Evolutionary conservation across 108 stramenopile genomes (phyloP), one percentile per base, ranked within the genome.

Genomic region (Cylindrotheca fusiformis): DNA sequence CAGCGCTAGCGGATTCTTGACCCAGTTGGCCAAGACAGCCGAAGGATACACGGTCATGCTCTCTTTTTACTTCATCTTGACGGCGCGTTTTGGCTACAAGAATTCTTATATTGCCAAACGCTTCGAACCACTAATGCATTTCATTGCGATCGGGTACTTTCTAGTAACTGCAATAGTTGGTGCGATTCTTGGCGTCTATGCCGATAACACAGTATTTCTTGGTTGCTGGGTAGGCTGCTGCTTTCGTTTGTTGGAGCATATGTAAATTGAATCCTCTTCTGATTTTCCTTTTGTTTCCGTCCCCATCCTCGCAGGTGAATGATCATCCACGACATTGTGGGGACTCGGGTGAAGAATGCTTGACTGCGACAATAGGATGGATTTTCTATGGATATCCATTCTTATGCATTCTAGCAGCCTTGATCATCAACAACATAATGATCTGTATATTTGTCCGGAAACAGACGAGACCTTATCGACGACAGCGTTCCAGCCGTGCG

Each of bases 31-130:
- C 8, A 14, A 10, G 14, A 26, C 69, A 0, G 57, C 50, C 17
- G 41, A 52, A 3, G 47, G 56, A 0, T 77, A 77, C 70, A 71
- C 66, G 21, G 64, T 60, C 0, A 58, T 59, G 14, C 49, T 77
- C 8, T 32, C 49, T 21, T 65, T 57, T 31, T 76, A 65, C 46
- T 77, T 53, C 31, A 41, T 71, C 14, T 44, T 70, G n/a, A 56
- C 63, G 1, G 47, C 65, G 45, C 64, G 69, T 1, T 54, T 48
- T 28, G 52, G 63, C 20, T 18, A 41, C 28, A 63, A 32, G 10
- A 46, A 47, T 25, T 23, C 31, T 1, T 19, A 17, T 3, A 48
- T 66, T 47, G 53, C 65, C 1, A 20, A 20, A 30, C 55, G 53
- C 31, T 46, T 48, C 30, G 65, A 66, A 48, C 65, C 65, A 17